Evolutionary conservation across 352 stramenopile species (phyloP), one percentile per base, ranked within the genome.

Genomic region (Pythium apleroticum): DNA sequence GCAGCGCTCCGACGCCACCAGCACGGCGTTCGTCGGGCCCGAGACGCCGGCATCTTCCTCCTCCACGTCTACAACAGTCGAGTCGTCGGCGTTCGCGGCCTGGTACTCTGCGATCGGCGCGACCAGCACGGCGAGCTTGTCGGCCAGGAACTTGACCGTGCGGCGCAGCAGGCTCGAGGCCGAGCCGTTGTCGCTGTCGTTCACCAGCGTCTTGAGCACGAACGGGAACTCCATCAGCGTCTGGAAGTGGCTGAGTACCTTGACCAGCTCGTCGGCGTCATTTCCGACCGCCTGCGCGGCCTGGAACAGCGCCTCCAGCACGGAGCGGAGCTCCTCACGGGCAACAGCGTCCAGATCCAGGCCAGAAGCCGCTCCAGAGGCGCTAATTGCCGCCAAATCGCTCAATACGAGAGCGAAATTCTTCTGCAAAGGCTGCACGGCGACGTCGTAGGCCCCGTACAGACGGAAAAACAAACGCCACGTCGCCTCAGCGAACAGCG

Each of bases 1-100:
- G 66, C 80, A 91, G 28, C 85, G 85, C 57, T 94, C 83, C 2
- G 85, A 92, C 15, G 85, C 81, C 20, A 85, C n/a, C 15, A 94
- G 59, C 33, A 94, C 81, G 20, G 81, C 80, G 30, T 84, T 92
- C 8, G 81, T 90, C 27, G 84, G 83, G 3, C 69, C 58, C 9
- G 57, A 65, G 24, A 43, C 41, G 0, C 56, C 62, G 8, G 76
- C 54, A 15, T 74, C 61, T 1, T 57, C 66, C 10, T 52, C 6
- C 7, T 56, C 25, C 35, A 58, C 14, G 3, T 27, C 46, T 12
- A 19, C 1, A 35, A 39, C 14, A 15, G 33, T 39, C 33, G 33
- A 39, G 65, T 52, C 19, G 52, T 37, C 22, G 35, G 57, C 55
- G 65, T 49, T 61, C 68, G 7, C 35, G 43, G 20, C 67, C 58